Evolutionary conservation across 2,329 filamentous ascomycete species (phyloP), one percentile per base, ranked within the genome.

Genomic region (Penicillium verrucosum): DNA sequence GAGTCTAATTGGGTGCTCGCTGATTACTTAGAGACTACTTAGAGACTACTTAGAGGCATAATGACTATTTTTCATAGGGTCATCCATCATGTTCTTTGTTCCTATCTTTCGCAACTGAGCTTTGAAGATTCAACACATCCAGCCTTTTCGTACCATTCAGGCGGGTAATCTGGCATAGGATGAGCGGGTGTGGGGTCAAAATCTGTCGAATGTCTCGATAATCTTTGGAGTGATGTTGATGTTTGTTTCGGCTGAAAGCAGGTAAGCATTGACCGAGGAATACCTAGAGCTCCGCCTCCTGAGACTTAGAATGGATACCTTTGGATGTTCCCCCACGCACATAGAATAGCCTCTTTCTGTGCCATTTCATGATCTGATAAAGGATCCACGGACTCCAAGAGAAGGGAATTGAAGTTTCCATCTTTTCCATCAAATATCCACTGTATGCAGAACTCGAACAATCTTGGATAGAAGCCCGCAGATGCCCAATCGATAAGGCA

Each of bases 401-500:
- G 56, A 45, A 52, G 36, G 18, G 52, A 49, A 36, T 52, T 56
- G 16, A 56, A 58, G 12, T 1, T 27, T 5, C 52, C 32, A 9
- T 58, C 52, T 48, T 48, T 58, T 36, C 56, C 43, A 16, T 58
- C 41, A 25, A 45, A 16, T n/a, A 51, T 51, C 56, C 40, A 58
- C 51, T 63, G 53, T 21, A 46, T 9, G 12, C 54, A 65, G 37
- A 64, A 63, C 44, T 66, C 66, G 30, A 68, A 68, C 30, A 64
- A 51, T 30, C 63, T 58, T 36, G 57, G 64, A 51, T 66, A 66
- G 52, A 46, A 69, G 10, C 64, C 62, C 4, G 62, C 60, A 56
- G 62, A 65, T 40, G 57, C 58, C 64, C 60, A 68, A 57, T 68
- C 62, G 59, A 68, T 10, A 42, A 69, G 58, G 51, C 58, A 68